phyloP scores from a whole-genome alignment of 495 filamentous ascomycete species.

The Penicillium paradoxum region DNA sequence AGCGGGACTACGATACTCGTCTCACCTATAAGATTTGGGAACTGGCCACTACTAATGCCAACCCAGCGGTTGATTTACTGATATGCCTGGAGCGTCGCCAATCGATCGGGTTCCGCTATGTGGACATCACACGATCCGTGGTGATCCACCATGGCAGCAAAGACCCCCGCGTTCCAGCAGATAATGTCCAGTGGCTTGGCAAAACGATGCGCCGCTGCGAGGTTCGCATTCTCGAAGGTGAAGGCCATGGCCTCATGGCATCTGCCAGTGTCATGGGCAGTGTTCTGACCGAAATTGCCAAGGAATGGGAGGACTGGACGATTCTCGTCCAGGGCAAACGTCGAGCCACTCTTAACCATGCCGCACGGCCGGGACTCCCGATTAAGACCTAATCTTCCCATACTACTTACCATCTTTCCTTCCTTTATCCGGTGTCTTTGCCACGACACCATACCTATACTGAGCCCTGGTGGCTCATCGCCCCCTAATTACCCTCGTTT shows the following conservation, averaged over 20 bases:
- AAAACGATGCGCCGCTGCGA: conserved; percentile 91
- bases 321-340: conserved; percentile 53
- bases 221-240: conserved; percentile 83
- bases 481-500: conserved; percentile 11
- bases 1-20: conserved; percentile 74
- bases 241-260: conserved; percentile 96
- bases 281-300: conserved; percentile 86
- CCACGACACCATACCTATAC: background rate
- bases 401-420: background rate
- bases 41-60: conserved; percentile 84
- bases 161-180: conserved; percentile 88
- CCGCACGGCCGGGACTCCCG: conserved; percentile 20
- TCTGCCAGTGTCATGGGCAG: conserved; percentile 88
- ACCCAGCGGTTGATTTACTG: conserved; percentile 88
- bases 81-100: conserved; percentile 89
- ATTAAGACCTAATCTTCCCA: conserved; percentile 12
- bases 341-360: conserved; percentile 23
- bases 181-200: conserved; percentile 92
- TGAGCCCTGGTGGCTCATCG: conserved; percentile 5
- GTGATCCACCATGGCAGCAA: conserved; percentile 92
- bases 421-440: background rate
- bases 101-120: conserved; percentile 93
- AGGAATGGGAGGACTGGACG: conserved; percentile 94
- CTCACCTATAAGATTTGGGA: conserved; percentile 94
- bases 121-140: conserved; percentile 84